These are phyloP conservation scores for Alternaria incomplexa DNA, from an alignment of 2,329 filamentous ascomycete species.

Conservation along the genomic window DNA sequence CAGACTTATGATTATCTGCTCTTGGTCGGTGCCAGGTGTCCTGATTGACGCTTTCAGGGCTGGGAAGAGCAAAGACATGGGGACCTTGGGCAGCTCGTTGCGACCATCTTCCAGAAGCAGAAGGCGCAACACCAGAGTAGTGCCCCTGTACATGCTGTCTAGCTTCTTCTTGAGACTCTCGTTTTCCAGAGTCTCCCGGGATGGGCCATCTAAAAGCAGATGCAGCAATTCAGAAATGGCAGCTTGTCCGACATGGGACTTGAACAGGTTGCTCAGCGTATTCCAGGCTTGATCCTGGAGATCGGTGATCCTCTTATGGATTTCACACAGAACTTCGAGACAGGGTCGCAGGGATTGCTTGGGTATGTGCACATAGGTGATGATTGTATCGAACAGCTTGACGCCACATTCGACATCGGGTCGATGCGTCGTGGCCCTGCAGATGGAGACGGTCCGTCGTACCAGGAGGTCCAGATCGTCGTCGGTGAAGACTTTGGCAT, in stretches of 20 bases:
- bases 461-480: constrained; percentile 67
- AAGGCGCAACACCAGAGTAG: constrained; percentile 37
- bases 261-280: constrained; percentile 72
- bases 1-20: constrained; percentile 61
- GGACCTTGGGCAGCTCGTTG: constrained; percentile 42
- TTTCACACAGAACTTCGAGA: constrained; percentile 73
- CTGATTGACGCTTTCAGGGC: constrained; percentile 42
- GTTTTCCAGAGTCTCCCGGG: constrained; percentile 29
- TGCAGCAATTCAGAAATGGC: constrained; percentile 71
- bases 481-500: constrained; percentile 71
- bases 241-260: constrained; percentile 74
- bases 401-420: constrained; percentile 72
- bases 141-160: constrained; percentile 37
- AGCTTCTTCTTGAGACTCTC: constrained; percentile 23
- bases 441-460: constrained; percentile 68
- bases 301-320: constrained; percentile 68
- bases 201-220: constrained; percentile 49
- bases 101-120: constrained; percentile 42
- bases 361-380: constrained; percentile 75
- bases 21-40: constrained; percentile 33
- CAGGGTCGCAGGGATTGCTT: constrained; percentile 67
- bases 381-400: constrained; percentile 70
- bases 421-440: constrained; percentile 68
- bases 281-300: constrained; percentile 72
- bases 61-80: constrained; percentile 42